A percentile compares a stretch with the other conserved stretches of the same genome.
Conservation (phyloP, 768 basidiomycete genomes). For the Russula sp. region DNA sequence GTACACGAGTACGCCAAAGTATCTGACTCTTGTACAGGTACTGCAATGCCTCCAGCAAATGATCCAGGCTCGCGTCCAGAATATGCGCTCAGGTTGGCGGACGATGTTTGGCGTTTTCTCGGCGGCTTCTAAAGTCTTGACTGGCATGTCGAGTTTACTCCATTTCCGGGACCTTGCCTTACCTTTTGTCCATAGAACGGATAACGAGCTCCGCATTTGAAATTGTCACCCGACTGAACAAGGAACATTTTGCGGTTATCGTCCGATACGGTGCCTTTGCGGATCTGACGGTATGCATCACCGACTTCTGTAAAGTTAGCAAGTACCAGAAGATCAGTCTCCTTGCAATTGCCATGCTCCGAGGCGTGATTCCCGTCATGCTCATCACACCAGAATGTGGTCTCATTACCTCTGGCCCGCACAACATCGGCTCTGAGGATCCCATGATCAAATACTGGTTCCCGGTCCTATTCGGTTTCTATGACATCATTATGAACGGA, state of each 20-base stretch:
- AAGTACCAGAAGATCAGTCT: constrained; percentile 98
- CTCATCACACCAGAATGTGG: constrained; percentile 69
- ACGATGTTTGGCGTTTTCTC: constrained; percentile 99
- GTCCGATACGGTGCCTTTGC: constrained; percentile 93
- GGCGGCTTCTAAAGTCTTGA: constrained; percentile 88
- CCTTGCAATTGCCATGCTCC: constrained; percentile 93
- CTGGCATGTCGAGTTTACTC: constrained; percentile 44
- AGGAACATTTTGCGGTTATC: constrained; percentile 84
- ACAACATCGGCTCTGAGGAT: constrained; percentile 53
- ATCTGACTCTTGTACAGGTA: constrained; percentile 47
- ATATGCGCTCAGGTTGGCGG: constrained; percentile 96
- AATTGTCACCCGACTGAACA: constrained; percentile 86
- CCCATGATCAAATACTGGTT: constrained; percentile 97
- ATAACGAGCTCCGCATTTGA: constrained; percentile 94
- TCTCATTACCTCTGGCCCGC: constrained; percentile 32
- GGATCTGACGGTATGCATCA: constrained; percentile 94
- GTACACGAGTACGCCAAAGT: background rate
- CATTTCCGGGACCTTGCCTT: background rate
- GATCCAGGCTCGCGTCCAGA: constrained; percentile 91
- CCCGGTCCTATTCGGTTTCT: constrained; percentile 95
- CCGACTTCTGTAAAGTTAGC: constrained; percentile 98
- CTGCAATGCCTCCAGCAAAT: constrained; percentile 98
- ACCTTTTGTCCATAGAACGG: constrained; percentile 50
- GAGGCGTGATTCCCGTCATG: constrained; percentile 90
- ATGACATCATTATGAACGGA: constrained; percentile 99